phyloP scores from a whole-genome alignment of 1,284 basidiomycete genomes.

The Apiotrichum gamsii region DNA sequence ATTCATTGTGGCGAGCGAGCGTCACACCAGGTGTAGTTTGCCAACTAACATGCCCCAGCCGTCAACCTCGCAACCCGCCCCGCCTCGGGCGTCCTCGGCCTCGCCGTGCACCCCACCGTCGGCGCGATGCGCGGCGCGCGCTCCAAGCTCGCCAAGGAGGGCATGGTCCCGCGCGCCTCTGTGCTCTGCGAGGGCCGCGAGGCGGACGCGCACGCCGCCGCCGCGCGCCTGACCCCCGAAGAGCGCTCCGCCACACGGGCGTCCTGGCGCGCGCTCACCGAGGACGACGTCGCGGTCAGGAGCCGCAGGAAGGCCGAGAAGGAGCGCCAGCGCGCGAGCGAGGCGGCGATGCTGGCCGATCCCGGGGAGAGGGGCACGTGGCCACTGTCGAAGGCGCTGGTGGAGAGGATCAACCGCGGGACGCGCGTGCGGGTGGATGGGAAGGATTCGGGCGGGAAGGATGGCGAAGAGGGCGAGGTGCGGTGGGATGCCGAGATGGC shows the following conservation, averaged over 20 bases:
- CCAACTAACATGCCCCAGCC: slow-evolving; percentile 15
- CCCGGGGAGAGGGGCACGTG: not conserved
- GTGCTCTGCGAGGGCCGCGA: slow-evolving; percentile 7
- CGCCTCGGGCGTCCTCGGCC: slow-evolving; percentile 36
- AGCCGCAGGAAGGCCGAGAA: not conserved
- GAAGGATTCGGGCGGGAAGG: not conserved
- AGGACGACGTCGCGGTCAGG: too few species aligned
- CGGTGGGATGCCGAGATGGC: not conserved
- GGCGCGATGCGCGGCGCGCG: slow-evolving; percentile 10
- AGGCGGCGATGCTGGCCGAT: not conserved
- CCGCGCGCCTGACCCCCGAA: not conserved
- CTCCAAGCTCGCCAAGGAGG: not conserved
- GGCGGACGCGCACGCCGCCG: not conserved
- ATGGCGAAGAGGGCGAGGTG: not conserved
- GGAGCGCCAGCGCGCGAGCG: not conserved
- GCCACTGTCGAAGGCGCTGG: not conserved
- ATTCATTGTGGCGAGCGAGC: too few species aligned
- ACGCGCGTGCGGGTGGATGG: not conserved
- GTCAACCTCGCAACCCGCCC: slow-evolving; percentile 52
- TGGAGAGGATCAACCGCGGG: not conserved
- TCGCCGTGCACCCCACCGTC: slow-evolving; percentile 12
- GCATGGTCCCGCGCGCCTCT: not conserved
- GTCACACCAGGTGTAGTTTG: too few species aligned
- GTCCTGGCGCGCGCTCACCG: not conserved
- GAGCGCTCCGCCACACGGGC: too few species aligned